Base-by-base conservation (phyloP, 2,329 filamentous ascomycete genomes). In the Penicillium sp. region DNA sequence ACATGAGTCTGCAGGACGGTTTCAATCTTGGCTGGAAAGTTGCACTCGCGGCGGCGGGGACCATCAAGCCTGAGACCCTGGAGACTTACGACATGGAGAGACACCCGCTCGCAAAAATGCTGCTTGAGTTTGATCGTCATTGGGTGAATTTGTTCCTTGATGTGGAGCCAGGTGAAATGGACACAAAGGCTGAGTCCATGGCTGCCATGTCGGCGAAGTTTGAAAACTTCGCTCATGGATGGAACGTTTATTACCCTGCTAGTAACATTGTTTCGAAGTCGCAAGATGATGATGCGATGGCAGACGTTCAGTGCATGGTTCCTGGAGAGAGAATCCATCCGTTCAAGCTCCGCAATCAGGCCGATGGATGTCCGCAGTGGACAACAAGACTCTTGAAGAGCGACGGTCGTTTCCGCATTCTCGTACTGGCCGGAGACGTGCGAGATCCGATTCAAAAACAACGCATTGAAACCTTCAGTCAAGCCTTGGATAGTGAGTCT, bases 41-140 rank as follows among this genome's bases (percentile, higher is more conserved):
- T 3, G 78, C 74, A 0, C 67, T 78, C 3, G 80, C 81, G 0
- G 70, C 81, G 21, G 77, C 74, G 13, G 75, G 77, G 1, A 58
- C 71, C 1, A 67, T 72, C 0, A 58, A 71, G 5, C 73, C 74
- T 0, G 62, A 66, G 0, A 74, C 83, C 7, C 68, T 84, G 1
- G 72, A 74, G 49, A 84, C 81, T 0, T 84, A 84, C 56, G 72
- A 80, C 16, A 69, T 72, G 0, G 82, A 85, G 61, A 75, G 87
- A 2, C 79, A 83, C 4, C 78, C 76, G 4, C 82, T 90, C 1
- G 88, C 88, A 0, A 78, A 86, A 54, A 82, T 87, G 48, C 78
- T 91, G 0, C 89, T 91, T 57, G 77, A 80, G 6, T 86, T 87
- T 54, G 85, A 88, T 64, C 81, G 82, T 43, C 50, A 55, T n/a